phyloP scores from a whole-genome alignment of 805 yeast genomes.

The Kodamaea fukazawae region DNA sequence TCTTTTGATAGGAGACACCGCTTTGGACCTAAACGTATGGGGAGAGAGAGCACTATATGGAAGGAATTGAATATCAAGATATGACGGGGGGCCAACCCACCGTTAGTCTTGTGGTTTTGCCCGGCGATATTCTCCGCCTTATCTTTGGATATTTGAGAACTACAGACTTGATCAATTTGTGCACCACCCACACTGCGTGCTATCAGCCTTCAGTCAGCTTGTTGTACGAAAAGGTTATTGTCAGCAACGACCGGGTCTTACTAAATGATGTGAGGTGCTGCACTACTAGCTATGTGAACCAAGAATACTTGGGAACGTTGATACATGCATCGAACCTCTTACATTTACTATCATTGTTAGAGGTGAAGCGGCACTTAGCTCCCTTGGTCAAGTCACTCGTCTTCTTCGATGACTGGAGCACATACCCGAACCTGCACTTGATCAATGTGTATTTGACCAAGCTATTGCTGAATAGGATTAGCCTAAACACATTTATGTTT shows the following conservation, averaged over 20 bases:
- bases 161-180: constrained; percentile 20
- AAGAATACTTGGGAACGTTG: constrained; percentile 18
- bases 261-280: constrained; percentile 8
- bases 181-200: constrained; percentile 19
- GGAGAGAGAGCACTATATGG: too few relatives aligned
- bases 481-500: constrained; percentile 4
- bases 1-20: too few relatives aligned
- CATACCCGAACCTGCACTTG: constrained; percentile 4
- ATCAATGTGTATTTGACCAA: background rate
- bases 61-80: too few relatives aligned
- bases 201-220: constrained; percentile 25
- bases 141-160: constrained; percentile 21
- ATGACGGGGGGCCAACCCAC: too few relatives aligned
- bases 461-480: background rate
- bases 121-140: constrained; percentile 11
- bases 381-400: constrained; percentile 11
- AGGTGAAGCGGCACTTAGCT: constrained; percentile 13
- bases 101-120: background rate
- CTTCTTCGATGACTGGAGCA: constrained; percentile 9
- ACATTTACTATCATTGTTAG: constrained; percentile 14
- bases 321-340: constrained; percentile 13
- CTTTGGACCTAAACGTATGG: too few relatives aligned
- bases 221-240: constrained; percentile 21
- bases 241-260: constrained; percentile 14
- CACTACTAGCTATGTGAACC: constrained; percentile 11